Evolutionary conservation across 179 eudicot genomes (phyloP), one percentile per base, ranked within the genome.

Genomic region (Beta lomatogona): DNA sequence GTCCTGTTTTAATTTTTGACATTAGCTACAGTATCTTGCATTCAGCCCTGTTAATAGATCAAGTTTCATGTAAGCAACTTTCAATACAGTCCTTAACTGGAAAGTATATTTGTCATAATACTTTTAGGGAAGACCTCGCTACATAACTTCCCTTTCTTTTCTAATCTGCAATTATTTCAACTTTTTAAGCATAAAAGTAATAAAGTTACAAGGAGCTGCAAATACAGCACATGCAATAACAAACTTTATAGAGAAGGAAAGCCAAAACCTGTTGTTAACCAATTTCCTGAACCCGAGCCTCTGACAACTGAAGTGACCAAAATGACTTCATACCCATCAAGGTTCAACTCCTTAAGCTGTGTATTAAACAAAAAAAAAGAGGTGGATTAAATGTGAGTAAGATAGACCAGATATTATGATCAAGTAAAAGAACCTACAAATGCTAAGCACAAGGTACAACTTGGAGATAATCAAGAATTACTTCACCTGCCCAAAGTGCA

Each of bases 301-400:
- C 82, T 96, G 99, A 55, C 99, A 97, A 73, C 99, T 98, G 73
- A 96, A 74, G 94, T 85, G 77, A 96, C 99, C 88, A 96, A 87
- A 85, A 94, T 91, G 74, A 94, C 97, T 86, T 96, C 98, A 84
- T 80, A 92, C 78, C 99, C 99, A 75, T 90, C 89, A 59, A 86
- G 50, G 80, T 91, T 96, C 69, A 96, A 86, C 82, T 91, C 97
- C 81, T 93, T 92, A 76, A 96, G 79, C 99, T 96, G 92, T 83
- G 91, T 54, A 46, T 3, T 25, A 25, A 25, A 25, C 28, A 25
- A 19, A 75, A 50, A 18, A 25, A 69, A 71, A 25, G 69, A 16
- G 44, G 46, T 70, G 75, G 31, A 72, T 74, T 52, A 66, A 78
- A 78, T 52, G 22, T 61, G 57, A 75, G 73, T 36, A 67, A 63